Evolutionary conservation across 345 rosid genomes (phyloP), one percentile per base, ranked within the genome.

Genomic region (Rhodamnia argentea): DNA sequence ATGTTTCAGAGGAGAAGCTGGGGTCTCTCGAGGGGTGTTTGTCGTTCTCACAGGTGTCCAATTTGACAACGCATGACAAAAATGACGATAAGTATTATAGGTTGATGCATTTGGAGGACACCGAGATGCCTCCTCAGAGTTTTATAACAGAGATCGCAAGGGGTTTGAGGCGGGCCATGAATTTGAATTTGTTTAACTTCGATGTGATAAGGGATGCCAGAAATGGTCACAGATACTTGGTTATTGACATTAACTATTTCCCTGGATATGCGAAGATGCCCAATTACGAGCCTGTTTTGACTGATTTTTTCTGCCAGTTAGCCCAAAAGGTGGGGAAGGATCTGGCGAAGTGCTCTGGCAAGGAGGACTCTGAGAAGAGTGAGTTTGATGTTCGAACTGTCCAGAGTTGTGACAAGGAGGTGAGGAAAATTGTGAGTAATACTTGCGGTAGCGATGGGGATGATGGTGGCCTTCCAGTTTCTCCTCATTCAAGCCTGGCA

Each of bases 261-360:
- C 94, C 96, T 57, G 95, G 94, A 56, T 94, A 94, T 62, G 93
- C 96, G 0, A 94, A 94, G 90, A 90, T 93, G 93, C 94, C 94
- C 0, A 87, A 88, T 64, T 93, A 92, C 85, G 96, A 93, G 91
- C 82, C 88, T 4, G 90, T 90, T 54, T 88, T 93, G 91, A 90
- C 91, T 10, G 92, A 90, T 85, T 94, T 94, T 91, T 94, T 94
- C 62, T 90, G 87, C 59, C 91, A 89, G 32, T 75, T 93, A 5
- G 86, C 89, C 47, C 27, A 81, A 50, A 85, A 84, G 84, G 85
- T 55, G 42, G 86, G 44, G 86, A 82, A 83, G 81, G 58, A 82
- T 86, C 86, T 62, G 64, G 84, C 7, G 86, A 90, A 83, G 20
- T 88, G 57, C 81, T 70, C 47, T 3, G 13, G 47, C 14, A 10